These are phyloP conservation scores for Phanerochaete sordida DNA, from an alignment of 768 basidiomycete species.

Conservation along the genomic window DNA sequence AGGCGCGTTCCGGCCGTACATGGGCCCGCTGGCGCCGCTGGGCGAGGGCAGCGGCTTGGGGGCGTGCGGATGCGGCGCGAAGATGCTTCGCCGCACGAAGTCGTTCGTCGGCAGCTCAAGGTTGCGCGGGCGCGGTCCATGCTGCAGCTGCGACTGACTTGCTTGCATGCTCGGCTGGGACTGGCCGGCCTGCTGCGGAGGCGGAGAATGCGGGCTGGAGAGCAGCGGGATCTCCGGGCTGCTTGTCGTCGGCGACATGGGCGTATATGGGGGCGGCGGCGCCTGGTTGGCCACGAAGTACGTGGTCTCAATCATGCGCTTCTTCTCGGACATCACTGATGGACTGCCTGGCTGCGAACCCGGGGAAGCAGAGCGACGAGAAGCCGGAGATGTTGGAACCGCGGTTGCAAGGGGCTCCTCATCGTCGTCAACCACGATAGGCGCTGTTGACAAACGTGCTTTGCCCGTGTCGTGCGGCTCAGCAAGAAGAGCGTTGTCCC, in stretches of 20 bases:
- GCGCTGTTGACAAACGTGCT: constrained; percentile 21
- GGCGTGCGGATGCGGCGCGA: constrained; percentile 54
- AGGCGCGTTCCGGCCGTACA: constrained; percentile 51
- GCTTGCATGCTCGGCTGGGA: no score
- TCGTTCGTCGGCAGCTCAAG: neutral
- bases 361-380: neutral
- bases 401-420: constrained; percentile 25
- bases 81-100: constrained; percentile 35
- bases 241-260: constrained; percentile 7
- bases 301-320: constrained; percentile 27
- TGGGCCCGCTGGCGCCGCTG: constrained; percentile 45
- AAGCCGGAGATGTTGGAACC: neutral
- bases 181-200: neutral
- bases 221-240: constrained; percentile 8
- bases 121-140: constrained; percentile 18
- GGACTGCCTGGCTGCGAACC: constrained; percentile 2
- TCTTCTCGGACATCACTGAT: constrained; percentile 14
- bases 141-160: constrained; percentile 12
- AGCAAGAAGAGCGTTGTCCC: neutral
- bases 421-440: constrained; percentile 46
- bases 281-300: constrained; percentile 24
- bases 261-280: constrained; percentile 29
- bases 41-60: constrained; percentile 34
- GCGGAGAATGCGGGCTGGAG: constrained; percentile 12
- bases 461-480: neutral